These are phyloP conservation scores for Yueomyces sinensis DNA, from an alignment of 805 yeast species.

Conservation along the genomic window DNA sequence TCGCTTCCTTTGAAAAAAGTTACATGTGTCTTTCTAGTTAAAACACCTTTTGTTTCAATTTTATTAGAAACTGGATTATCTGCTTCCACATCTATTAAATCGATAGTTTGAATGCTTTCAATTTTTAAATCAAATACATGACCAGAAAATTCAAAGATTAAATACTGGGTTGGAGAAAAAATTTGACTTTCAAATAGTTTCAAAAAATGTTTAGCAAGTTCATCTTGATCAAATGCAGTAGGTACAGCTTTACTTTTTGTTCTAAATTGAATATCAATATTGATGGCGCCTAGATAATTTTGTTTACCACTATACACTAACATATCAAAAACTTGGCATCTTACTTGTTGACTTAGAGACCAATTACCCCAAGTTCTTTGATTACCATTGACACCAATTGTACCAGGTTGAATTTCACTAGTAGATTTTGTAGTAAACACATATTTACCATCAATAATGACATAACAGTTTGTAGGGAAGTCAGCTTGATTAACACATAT, in stretches of 20 bases:
- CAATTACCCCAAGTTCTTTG: slow-evolving; percentile 88
- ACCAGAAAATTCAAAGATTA: slow-evolving; percentile 76
- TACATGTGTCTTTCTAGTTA: slow-evolving; percentile 66
- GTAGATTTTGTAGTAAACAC: slow-evolving; percentile 64
- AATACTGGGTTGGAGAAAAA: slow-evolving; percentile 74
- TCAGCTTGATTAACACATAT: slow-evolving; percentile 66
- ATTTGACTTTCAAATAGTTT: slow-evolving; percentile 62
- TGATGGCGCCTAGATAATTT: slow-evolving; percentile 67
- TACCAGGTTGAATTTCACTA: slow-evolving; percentile 47
- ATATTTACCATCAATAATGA: slow-evolving; percentile 57
- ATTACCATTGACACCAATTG: slow-evolving; percentile 73
- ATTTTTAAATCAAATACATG: slow-evolving; percentile 51
- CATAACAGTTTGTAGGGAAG: slow-evolving; percentile 54
- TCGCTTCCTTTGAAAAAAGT: slow-evolving; percentile 68
- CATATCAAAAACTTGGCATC: slow-evolving; percentile 58
- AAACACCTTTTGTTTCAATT: slow-evolving; percentile 62
- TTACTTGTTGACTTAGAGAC: slow-evolving; percentile 58
- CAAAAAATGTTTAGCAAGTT: slow-evolving; percentile 52
- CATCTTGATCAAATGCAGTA: slow-evolving; percentile 70
- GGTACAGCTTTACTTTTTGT: slow-evolving; percentile 51
- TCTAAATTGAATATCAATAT: slow-evolving; percentile 72
- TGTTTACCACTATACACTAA: slow-evolving; percentile 45
- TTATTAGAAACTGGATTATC: slow-evolving; percentile 28
- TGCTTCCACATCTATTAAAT: slow-evolving; percentile 39
- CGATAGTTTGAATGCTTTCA: slow-evolving; percentile 50